phyloP scores from a whole-genome alignment of 768 basidiomycete species.

The Auricularia sp. region DNA sequence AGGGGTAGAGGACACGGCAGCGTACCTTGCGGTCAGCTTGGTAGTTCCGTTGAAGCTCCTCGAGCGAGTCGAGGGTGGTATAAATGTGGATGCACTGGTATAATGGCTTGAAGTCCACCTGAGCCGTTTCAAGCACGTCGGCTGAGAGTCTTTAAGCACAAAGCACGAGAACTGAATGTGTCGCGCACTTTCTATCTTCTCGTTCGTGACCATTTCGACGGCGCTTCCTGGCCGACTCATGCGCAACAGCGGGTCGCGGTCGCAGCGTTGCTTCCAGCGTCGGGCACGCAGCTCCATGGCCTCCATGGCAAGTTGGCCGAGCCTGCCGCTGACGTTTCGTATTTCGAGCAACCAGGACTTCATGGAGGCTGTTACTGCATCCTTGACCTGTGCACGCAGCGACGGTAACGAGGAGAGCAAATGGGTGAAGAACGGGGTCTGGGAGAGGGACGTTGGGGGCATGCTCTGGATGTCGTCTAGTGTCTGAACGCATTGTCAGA shows the following conservation, averaged over 20 bases:
- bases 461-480: constrained; percentile 91
- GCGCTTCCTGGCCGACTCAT: constrained; percentile 79
- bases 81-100: constrained; percentile 98
- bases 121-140: constrained; percentile 86
- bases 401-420: constrained; percentile 88
- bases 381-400: constrained; percentile 78
- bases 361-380: constrained; percentile 86
- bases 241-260: constrained; percentile 72
- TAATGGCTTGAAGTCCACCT: constrained; percentile 89
- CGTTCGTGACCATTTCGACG: constrained; percentile 84
- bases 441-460: constrained; percentile 79
- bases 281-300: constrained; percentile 77
- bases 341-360: constrained; percentile 97
- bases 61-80: constrained; percentile 78
- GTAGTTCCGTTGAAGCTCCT: constrained; percentile 83
- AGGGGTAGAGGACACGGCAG: neutral
- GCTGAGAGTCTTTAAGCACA: constrained; percentile 35
- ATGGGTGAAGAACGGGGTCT: constrained; percentile 89
- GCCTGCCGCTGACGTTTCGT: constrained; percentile 73
- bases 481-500: constrained; percentile 45
- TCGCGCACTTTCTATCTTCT: constrained; percentile 83
- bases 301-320: constrained; percentile 82
- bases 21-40: constrained; percentile 91
- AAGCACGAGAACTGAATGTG: neutral
- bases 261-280: constrained; percentile 75